Conservation (phyloP, 805 yeast genomes). For the Sugiyamaella boreocaroliniensis region DNA sequence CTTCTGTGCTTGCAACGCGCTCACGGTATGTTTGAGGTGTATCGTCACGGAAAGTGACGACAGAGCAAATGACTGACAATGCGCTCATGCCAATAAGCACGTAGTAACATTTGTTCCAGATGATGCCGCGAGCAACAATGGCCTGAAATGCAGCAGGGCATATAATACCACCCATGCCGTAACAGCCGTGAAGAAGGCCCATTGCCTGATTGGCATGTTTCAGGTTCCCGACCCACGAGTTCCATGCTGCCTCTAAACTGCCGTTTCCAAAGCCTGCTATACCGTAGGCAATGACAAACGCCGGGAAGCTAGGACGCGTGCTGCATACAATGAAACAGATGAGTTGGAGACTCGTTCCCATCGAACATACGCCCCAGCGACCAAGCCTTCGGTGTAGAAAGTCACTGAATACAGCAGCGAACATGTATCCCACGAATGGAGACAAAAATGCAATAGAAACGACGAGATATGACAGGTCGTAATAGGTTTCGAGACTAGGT, state of each 20-base stretch:
- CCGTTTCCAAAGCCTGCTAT: constrained; percentile 52
- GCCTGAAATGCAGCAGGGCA: constrained; percentile 60
- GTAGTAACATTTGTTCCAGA: constrained; percentile 50
- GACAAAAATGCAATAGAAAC: constrained; percentile 46
- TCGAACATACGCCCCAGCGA: constrained; percentile 37
- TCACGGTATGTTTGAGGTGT: constrained; percentile 11
- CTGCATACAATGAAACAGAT: constrained; percentile 36
- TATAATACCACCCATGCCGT: constrained; percentile 66
- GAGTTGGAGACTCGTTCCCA: constrained; percentile 34
- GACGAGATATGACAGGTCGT: constrained; percentile 41
- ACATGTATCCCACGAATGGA: constrained; percentile 48
- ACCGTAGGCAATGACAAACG: constrained; percentile 37
- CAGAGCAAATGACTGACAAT: constrained; percentile 29
- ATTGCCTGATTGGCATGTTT: constrained; percentile 50
- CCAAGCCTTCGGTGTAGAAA: constrained; percentile 40
- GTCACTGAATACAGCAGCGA: constrained; percentile 46
- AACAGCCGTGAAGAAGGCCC: constrained; percentile 60
- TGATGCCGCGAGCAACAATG: constrained; percentile 41
- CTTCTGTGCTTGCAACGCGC: constrained; percentile 1
- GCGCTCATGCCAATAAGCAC: constrained; percentile 40
- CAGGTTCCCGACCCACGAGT: constrained; percentile 42
- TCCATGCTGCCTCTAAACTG: constrained; percentile 47
- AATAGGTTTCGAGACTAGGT: constrained; percentile 44
- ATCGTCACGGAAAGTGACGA: constrained; percentile 40
- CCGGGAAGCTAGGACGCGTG: constrained; percentile 36